Evolutionary conservation across 257 asterid species (phyloP).

Genomic region (Jacaranda mimosifolia): DNA sequence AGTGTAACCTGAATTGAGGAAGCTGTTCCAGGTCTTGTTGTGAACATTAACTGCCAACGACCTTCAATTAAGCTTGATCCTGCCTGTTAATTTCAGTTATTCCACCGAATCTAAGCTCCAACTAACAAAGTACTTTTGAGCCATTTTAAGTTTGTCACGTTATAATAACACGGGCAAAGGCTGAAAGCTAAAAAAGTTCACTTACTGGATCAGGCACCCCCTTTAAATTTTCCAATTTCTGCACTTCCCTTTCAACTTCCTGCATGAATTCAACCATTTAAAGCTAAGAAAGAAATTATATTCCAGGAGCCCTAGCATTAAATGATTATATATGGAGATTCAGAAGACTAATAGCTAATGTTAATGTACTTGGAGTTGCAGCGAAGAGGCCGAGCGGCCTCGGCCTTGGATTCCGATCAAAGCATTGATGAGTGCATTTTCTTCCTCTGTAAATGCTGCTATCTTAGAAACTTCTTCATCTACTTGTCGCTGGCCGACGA

Average conservation of each 20-base stretch:
- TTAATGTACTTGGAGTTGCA: constrained; percentile 66
- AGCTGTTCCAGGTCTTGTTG: constrained; percentile 94
- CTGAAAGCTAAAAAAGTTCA: constrained; percentile 9
- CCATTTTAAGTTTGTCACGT: not conserved
- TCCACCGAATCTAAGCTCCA: constrained; percentile 1
- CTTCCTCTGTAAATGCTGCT: constrained; percentile 60
- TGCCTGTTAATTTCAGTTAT: constrained; percentile 56
- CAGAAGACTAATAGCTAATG: not conserved
- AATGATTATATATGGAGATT: not conserved
- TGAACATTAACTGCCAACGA: constrained; percentile 94
- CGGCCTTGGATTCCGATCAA: constrained; percentile 92
- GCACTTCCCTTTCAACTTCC: constrained; percentile 87
- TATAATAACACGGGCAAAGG: not conserved
- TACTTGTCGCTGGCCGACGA: constrained; percentile 44
- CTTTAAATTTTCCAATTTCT: constrained; percentile 67
- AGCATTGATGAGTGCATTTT: constrained; percentile 65
- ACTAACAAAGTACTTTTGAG: not conserved
- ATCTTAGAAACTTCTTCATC: constrained; percentile 43
- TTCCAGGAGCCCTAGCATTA: not conserved
- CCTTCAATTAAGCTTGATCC: constrained; percentile 90
- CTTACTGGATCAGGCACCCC: constrained; percentile 88
- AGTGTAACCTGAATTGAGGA: constrained; percentile 83
- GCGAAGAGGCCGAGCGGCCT: constrained; percentile 77
- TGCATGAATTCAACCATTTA: constrained; percentile 39
- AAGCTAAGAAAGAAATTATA: not conserved